These are phyloP conservation scores for Xylariaceae sp. DNA, from an alignment of 2,329 filamentous ascomycete genomes.

Conservation along the genomic window DNA sequence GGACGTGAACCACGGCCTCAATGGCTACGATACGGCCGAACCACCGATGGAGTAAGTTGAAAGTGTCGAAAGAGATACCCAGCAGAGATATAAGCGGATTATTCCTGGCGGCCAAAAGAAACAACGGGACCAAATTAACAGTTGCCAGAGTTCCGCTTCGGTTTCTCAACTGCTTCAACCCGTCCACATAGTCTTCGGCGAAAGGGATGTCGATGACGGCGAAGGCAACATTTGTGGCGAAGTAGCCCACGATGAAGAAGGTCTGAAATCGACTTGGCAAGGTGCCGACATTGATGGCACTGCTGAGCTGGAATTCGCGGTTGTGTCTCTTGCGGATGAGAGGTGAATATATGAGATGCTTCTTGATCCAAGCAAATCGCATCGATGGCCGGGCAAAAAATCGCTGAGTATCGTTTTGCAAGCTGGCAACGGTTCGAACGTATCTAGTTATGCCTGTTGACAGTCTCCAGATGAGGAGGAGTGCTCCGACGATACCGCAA, in stretches of 20 bases:
- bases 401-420: conserved; percentile 75
- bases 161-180: conserved; percentile 57
- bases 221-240: conserved; percentile 74
- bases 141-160: conserved; percentile 67
- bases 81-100: conserved; percentile 72
- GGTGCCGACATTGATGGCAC: conserved; percentile 69
- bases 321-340: conserved; percentile 75
- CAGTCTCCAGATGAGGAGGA: conserved; percentile 66
- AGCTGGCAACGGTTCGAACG: conserved; percentile 69
- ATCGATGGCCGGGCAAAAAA: conserved; percentile 67
- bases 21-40: conserved; percentile 72
- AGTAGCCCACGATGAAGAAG: conserved; percentile 64
- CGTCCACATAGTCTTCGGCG: conserved; percentile 42
- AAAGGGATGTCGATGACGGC: conserved; percentile 67
- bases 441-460: conserved; percentile 61
- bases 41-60: conserved; percentile 80
- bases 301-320: conserved; percentile 65
- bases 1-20: conserved; percentile 64
- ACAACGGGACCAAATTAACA: conserved; percentile 76
- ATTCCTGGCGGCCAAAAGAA: conserved; percentile 72
- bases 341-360: conserved; percentile 67
- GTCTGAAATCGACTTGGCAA: conserved; percentile 77
- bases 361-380: conserved; percentile 61
- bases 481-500: conserved; percentile 60
- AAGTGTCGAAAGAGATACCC: conserved; percentile 76